Evolutionary conservation across 768 basidiomycete genomes (phyloP).

Genomic region (Lentinula raphanica): DNA sequence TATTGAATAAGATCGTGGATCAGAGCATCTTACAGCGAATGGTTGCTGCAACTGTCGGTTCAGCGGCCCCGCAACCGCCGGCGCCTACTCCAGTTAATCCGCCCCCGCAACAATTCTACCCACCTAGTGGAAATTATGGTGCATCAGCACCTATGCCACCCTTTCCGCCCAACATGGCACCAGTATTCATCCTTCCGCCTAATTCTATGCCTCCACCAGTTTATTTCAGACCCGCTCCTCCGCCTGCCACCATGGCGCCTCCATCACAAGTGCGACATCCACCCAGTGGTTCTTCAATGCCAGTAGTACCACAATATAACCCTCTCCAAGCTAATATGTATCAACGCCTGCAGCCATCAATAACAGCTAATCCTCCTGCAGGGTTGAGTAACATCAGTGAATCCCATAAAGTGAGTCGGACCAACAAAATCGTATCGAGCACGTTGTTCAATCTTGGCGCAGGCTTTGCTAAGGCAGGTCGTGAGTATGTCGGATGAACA

Average conservation of each 20-base stretch:
- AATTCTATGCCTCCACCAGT: neutral
- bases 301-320: neutral
- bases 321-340: neutral
- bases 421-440: neutral
- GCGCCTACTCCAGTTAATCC: conserved; percentile 16
- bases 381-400: neutral
- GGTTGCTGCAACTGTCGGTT: conserved; percentile 23
- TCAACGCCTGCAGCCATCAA: neutral
- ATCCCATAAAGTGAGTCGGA: conserved; percentile 6
- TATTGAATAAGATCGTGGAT: conserved; percentile 92
- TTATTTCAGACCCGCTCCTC: conserved; percentile 1
- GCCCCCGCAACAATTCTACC: conserved; percentile 22
- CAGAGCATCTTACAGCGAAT: conserved; percentile 75
- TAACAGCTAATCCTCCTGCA: neutral
- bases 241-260: neutral
- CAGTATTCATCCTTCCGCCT: neutral
- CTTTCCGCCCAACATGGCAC: neutral
- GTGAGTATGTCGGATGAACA: conserved; percentile 77
- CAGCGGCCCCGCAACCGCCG: conserved; percentile 25
- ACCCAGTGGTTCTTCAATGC: neutral
- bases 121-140: conserved; percentile 10
- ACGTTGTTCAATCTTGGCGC: neutral
- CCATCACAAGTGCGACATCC: neutral
- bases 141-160: neutral
- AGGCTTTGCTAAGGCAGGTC: conserved; percentile 87